Base-by-base conservation (phyloP, 768 basidiomycete species). In the Tulasnella sp. region DNA sequence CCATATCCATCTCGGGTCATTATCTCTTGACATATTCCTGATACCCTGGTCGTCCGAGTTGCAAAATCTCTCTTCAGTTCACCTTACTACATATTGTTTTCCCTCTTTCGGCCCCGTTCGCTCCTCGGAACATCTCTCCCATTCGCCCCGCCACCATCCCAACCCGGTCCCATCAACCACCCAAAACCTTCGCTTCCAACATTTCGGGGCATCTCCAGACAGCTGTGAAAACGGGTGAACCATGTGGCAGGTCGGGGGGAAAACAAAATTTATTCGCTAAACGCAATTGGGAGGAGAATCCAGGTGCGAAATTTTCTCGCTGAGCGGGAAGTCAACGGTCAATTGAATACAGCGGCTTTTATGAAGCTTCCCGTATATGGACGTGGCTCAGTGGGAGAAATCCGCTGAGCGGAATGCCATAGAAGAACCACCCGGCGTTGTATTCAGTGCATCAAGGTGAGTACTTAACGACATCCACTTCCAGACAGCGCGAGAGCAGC, bases 361-460 rank as follows among this genome's bases (percentile, higher is more conserved):
- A 68, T 68, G 62, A 68, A 68, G 62, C 62, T 34, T 68, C 62
- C 62, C 62, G 62, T 68, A 68, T 68, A 68, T 68, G 62, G 62
- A 68, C 62, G 62, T 68, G 62, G 62, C 31, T 68, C 31, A 68
- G 62, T 68, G 62, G 62, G 62, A 68, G 62, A 68, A 68, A 68
- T 36, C 62, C 62, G 62, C 62, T 34, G 24, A 68, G 62, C 9
- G 62, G 62, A 68, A 34, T 31, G 27, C 62, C 16, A 27, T 31
- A 68, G 62, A 68, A 68, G 62, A 68, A 68, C 62, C 27, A 58
- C n/a, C 31, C 62, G 52, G 52, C 24, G 52, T 36, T 68, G 62
- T 68, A 68, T 68, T 68, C 62, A 68, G 62, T 68, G 62, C 62
- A 31, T 68, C 34, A 68, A 68, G 34, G 62, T 68, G 62, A 68